Percentiles rank a stretch among this genome's conserved stretches.
These are phyloP conservation scores for Stagonosporopsis chrysanthemi DNA, from an alignment of 2,329 filamentous ascomycete species.

Conservation along the genomic window DNA sequence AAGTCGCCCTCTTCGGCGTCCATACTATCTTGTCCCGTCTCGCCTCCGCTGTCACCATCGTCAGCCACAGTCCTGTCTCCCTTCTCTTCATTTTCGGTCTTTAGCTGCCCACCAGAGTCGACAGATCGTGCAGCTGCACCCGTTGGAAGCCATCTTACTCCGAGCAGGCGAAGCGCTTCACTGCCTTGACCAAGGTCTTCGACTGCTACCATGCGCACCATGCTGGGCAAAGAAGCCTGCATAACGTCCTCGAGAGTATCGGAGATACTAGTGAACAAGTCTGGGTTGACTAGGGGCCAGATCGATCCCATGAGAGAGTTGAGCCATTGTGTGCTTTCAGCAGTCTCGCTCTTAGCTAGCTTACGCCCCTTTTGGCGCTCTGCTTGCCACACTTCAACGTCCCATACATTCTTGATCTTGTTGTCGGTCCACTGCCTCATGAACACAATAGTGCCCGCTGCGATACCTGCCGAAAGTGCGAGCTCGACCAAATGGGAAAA, in stretches of 20 bases:
- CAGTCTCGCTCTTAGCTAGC: conserved; percentile 56
- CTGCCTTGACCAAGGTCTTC: conserved; percentile 80
- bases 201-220: conserved; percentile 77
- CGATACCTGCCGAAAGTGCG: conserved; percentile 36
- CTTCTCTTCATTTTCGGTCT: conserved; percentile 54
- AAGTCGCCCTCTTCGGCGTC: conserved; percentile 80
- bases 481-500: conserved; percentile 40
- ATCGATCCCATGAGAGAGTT: conserved; percentile 72
- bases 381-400: conserved; percentile 74
- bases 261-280: conserved; percentile 72
- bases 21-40: conserved; percentile 58
- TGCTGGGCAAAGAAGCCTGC: conserved; percentile 75
- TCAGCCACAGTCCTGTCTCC: conserved; percentile 61
- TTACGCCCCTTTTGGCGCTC: conserved; percentile 63
- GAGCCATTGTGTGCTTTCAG: conserved; percentile 75
- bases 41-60: conserved; percentile 50
- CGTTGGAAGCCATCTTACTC: conserved; percentile 75
- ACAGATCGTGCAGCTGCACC: conserved; percentile 72
- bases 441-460: conserved; percentile 51
- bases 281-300: conserved; percentile 79
- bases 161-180: conserved; percentile 73
- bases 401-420: conserved; percentile 68
- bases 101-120: conserved; percentile 65
- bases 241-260: conserved; percentile 81
- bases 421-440: conserved; percentile 68